Conservation (phyloP, 2,329 filamentous ascomycete species). For the Aureobasidium melanogenum region DNA sequence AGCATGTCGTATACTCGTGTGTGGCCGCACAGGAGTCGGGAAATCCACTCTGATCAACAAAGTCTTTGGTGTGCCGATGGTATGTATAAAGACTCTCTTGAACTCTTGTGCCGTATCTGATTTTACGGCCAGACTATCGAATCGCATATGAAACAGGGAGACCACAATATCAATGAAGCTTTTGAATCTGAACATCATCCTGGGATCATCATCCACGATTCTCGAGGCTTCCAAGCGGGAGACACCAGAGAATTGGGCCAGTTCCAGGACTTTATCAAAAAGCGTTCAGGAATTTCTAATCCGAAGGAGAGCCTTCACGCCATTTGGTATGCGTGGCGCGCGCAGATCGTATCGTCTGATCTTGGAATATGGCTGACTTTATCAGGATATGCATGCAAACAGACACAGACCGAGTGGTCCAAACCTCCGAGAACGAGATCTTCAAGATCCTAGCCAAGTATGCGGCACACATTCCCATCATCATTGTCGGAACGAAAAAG, state of each 20-base stretch:
- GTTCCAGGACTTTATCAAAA: neutral
- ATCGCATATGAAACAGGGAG: neutral
- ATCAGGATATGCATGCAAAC: no score
- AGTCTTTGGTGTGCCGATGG: neutral
- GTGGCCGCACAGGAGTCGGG: neutral
- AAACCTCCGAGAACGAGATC: no score
- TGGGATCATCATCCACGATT: neutral
- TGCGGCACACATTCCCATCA: no score
- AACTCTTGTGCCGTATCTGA: no score
- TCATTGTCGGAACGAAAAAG: no score
- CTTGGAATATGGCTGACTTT: no score
- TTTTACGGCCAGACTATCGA: neutral
- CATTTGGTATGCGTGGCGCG: no score
- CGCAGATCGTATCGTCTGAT: no score
- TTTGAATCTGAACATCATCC: neutral
- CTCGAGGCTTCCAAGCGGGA: neutral
- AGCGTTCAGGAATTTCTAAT: neutral
- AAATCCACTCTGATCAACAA: neutral
- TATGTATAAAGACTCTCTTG: no score
- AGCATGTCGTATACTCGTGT: neutral
- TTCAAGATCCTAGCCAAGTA: no score
- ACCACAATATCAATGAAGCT: neutral
- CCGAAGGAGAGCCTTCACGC: neutral
- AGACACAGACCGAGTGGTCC: no score
- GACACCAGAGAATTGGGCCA: neutral